Percentiles rank a stretch among this genome's conserved stretches.
phyloP scores from a whole-genome alignment of 345 rosid species.

The Rubroshorea leprosula region DNA sequence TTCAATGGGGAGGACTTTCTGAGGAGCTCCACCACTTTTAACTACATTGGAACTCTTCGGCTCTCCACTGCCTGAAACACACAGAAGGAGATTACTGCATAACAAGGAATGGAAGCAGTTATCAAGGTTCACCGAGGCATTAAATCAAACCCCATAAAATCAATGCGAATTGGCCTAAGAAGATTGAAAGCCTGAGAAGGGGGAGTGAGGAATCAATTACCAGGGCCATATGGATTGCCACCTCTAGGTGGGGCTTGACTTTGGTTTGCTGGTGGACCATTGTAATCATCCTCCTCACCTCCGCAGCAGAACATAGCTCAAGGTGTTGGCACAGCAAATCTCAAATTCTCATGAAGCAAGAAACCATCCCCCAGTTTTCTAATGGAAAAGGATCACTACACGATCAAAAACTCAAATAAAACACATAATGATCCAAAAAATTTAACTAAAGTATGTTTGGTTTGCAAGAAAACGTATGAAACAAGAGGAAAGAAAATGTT shows the following conservation, averaged over 20 bases:
- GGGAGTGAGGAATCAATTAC: conserved; percentile 10
- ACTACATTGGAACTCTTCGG: conserved; percentile 45
- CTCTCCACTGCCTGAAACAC: conserved; percentile 37
- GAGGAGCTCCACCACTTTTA: conserved; percentile 71
- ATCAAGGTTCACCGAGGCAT: background rate
- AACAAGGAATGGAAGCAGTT: too few relatives aligned
- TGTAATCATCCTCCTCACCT: conserved; percentile 76
- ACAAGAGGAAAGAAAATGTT: too few relatives aligned
- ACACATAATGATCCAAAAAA: background rate
- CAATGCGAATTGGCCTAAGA: background rate
- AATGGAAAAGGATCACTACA: conserved; percentile 14
- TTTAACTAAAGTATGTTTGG: too few relatives aligned
- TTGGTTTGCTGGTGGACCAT: conserved; percentile 62
- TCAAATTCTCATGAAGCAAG: conserved; percentile 15
- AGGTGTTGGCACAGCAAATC: conserved; percentile 12
- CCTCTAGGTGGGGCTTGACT: conserved; percentile 70
- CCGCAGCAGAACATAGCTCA: conserved; percentile 83
- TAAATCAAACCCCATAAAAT: background rate
- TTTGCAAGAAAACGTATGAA: too few relatives aligned
- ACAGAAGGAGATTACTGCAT: background rate
- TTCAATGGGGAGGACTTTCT: conserved; percentile 72
- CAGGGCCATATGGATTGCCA: conserved; percentile 45
- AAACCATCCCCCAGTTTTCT: background rate
- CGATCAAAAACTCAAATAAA: background rate
- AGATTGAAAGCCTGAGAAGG: background rate